Evolutionary conservation across 306 rosid genomes (phyloP).

Genomic region (Arachis stenosperma): DNA sequence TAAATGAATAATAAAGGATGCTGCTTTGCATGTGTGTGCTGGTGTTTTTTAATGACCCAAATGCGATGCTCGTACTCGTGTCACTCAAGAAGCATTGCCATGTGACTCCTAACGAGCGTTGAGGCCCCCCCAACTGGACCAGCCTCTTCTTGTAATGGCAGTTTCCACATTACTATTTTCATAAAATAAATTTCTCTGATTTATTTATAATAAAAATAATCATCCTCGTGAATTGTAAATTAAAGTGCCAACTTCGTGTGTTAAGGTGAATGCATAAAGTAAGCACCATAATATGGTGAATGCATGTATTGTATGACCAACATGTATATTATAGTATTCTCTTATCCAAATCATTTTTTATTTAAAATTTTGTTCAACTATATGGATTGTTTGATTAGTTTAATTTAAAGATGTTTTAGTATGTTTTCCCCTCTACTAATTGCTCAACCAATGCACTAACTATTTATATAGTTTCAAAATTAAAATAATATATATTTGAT

Average conservation of each 20-base stretch:
- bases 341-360: too few species aligned
- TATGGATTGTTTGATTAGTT: too few species aligned
- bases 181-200: neutral
- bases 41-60: slow-evolving; percentile 15
- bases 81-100: slow-evolving; percentile 38
- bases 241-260: slow-evolving; percentile 11
- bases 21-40: neutral
- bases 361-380: too few species aligned
- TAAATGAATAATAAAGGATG: neutral
- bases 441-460: too few species aligned
- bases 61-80: slow-evolving; percentile 16
- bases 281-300: slow-evolving; percentile 11
- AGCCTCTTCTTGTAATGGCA: slow-evolving; percentile 14
- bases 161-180: neutral
- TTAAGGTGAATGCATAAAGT: slow-evolving; percentile 27
- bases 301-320: slow-evolving; percentile 22
- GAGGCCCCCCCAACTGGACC: slow-evolving; percentile 36
- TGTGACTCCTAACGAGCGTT: slow-evolving; percentile 38
- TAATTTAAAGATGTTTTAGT: too few species aligned
- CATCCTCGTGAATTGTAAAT: slow-evolving; percentile 16
- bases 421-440: too few species aligned
- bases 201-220: too few species aligned
- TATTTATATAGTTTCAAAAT: too few species aligned
- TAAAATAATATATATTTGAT: too few species aligned
- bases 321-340: slow-evolving; percentile 16